phyloP scores from a whole-genome alignment of 495 filamentous ascomycete genomes.

The Stereocaulon alpinum region DNA sequence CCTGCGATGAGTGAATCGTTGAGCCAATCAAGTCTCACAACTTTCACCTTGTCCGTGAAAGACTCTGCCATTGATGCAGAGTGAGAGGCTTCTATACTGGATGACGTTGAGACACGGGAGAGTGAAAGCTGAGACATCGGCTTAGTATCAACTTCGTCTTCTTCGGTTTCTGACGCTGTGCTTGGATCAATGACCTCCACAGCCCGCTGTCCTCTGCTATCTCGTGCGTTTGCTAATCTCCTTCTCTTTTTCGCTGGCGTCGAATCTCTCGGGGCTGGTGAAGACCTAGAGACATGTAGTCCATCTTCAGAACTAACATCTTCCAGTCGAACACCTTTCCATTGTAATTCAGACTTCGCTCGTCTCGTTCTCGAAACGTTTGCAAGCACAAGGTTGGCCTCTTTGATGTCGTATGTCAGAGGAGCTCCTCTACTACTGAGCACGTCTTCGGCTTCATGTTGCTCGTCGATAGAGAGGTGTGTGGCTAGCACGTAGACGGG shows the following conservation, averaged over 20 bases:
- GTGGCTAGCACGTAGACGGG: conserved; percentile 64
- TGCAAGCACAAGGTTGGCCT: conserved; percentile 66
- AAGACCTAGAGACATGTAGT: neutral
- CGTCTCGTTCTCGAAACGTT: conserved; percentile 58
- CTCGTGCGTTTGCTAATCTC: conserved; percentile 16
- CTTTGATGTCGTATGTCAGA: conserved; percentile 60
- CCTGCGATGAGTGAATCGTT: conserved; percentile 46
- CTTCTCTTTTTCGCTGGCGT: conserved; percentile 30
- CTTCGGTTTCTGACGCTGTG: conserved; percentile 8
- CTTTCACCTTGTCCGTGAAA: conserved; percentile 39
- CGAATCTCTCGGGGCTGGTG: neutral
- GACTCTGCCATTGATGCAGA: neutral
- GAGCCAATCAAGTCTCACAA: conserved; percentile 72
- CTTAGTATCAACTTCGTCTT: neutral
- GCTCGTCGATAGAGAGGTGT: conserved; percentile 50
- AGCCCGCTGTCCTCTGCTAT: neutral
- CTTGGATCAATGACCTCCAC: neutral
- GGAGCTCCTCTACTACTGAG: conserved; percentile 43
- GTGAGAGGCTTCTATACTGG: neutral
- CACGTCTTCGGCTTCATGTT: conserved; percentile 52
- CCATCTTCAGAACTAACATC: conserved; percentile 25
- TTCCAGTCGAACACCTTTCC: conserved; percentile 51
- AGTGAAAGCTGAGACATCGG: conserved; percentile 17
- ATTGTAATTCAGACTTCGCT: conserved; percentile 66
- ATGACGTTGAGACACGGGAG: neutral